Base-by-base conservation (phyloP, 169 alveolate species). In the Plasmodium coatneyi region DNA sequence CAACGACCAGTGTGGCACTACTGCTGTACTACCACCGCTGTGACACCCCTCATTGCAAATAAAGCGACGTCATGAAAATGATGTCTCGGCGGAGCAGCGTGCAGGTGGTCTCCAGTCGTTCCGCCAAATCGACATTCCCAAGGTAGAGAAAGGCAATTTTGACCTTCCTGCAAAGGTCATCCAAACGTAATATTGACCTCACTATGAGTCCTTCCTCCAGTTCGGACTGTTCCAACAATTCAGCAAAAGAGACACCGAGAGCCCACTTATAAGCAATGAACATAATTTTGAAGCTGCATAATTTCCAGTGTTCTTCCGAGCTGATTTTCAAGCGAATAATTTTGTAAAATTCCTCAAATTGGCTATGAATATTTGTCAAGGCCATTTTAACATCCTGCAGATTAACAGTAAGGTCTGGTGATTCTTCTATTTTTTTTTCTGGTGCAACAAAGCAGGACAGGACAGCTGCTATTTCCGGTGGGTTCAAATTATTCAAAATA, bases 201-300 rank as follows among this genome's bases (percentile, higher is more conserved):
- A 99, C 99, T 34, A 99, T 98, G 54, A 97, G 96, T 22, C 99
- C 99, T 95, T 98, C 99, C 96, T 98, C 97, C 22, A 82, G 71
- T 32, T 95, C 96, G 12, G 96, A 92, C 28, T 93, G 92, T 76
- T 96, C 96, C 94, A 96, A 92, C 19, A 96, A 83, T 72, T 96
- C 97, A 71, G 93, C 84, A 78, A 96, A 96, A 22, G 97, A 96
- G n/a, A 56, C 81, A 36, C 97, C 97, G 5, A 71, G 90, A 5
- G 97, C 96, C 97, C 97, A 96, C 80, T 96, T 96, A 72, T 96
- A 96, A 1, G 95, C 93, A 71, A 96, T 84, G 43, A 83, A 83
- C 95, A 81, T 80, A 16, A 80, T 70, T 12, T 84, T 84, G 72
- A 91, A 92, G 76, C 66, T 90, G 86, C 96, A 95, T 66, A 95